Base-by-base conservation (phyloP, 805 yeast species). In the Starmerella etchellsii region DNA sequence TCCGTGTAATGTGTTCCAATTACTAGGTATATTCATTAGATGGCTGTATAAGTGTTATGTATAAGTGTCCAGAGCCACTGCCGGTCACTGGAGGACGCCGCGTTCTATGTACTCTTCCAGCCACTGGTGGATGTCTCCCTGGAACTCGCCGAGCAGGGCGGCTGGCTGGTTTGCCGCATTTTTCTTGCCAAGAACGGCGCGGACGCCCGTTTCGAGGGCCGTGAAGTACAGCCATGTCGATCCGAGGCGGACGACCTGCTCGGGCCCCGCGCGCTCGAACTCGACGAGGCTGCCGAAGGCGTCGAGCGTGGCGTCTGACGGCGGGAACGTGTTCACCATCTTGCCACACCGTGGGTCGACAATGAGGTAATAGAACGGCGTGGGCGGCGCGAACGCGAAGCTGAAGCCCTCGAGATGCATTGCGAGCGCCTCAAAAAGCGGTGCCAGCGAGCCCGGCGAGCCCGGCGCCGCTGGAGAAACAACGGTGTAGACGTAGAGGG, bases 311-410 rank as follows among this genome's bases (percentile, higher is more conserved):
- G 26, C 35, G 15, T 21, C 19, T 14, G 39, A 10, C 15, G 21
- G 18, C 4, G 48, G 46, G 27, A 47, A 42, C 11, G 50, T 47
- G 13, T 46, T 39, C 9, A 39, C 39, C 28, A 43, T 29, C 11
- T 37, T 31, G 5, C 14, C 25, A 18, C 14, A 8, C 11, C 14
- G 29, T 3, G 24, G 27, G 30, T 40, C 35, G 13, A 15, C 25
- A 18, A 49, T 40, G 21, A 49, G 34, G 29, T 42, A 49, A 25
- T 43, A 14, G 40, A 49, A 49, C 20, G 39, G 33, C 15, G 44
- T 47, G n/a, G 53, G 53, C 24, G 53, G 53, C 19, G 49, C 42
- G 22, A 43, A 49, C 13, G 53, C 53, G 38, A 49, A 49, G 32
- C 44, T 45, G 40, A 49, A 48, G 10, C 51, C 53, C 25, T 44